These are phyloP conservation scores for Talaromyces sp. DNA, from an alignment of 2,329 filamentous ascomycete species.

Conservation along the genomic window DNA sequence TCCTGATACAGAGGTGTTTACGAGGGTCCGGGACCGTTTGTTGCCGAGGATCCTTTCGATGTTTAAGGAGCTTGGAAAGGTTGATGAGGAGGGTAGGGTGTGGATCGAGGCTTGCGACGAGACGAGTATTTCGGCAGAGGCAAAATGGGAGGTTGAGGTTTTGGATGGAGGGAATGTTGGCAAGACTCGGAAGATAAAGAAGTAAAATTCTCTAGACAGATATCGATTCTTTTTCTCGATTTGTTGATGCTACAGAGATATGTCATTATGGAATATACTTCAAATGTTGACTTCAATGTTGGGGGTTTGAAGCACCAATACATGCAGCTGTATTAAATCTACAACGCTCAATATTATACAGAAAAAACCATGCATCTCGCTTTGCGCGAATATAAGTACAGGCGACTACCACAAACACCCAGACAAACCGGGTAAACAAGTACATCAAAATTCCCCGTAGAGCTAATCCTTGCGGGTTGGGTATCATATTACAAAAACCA, in stretches of 20 bases:
- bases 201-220: neutral
- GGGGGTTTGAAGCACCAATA: too few relatives aligned
- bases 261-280: too few relatives aligned
- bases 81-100: neutral
- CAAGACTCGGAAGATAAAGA: neutral
- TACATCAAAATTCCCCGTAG: neutral
- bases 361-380: neutral
- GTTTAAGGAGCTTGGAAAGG: neutral
- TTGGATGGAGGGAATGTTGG: neutral
- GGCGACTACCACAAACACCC: neutral
- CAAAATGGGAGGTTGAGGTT: neutral
- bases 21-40: neutral
- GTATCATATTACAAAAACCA: neutral
- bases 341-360: neutral
- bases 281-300: too few relatives aligned
- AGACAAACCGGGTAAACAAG: neutral
- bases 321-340: neutral
- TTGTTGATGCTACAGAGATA: too few relatives aligned
- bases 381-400: neutral
- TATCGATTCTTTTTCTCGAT: neutral
- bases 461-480: neutral
- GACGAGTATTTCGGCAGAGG: neutral
- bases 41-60: neutral
- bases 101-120: constrained; percentile 3
- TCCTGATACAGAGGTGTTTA: neutral